A percentile compares a stretch with the other conserved stretches of the same genome.
These are phyloP conservation scores for Umbelopsis sp. DNA, from an alignment of 192 early-diverging fungal species.

Conservation along the genomic window DNA sequence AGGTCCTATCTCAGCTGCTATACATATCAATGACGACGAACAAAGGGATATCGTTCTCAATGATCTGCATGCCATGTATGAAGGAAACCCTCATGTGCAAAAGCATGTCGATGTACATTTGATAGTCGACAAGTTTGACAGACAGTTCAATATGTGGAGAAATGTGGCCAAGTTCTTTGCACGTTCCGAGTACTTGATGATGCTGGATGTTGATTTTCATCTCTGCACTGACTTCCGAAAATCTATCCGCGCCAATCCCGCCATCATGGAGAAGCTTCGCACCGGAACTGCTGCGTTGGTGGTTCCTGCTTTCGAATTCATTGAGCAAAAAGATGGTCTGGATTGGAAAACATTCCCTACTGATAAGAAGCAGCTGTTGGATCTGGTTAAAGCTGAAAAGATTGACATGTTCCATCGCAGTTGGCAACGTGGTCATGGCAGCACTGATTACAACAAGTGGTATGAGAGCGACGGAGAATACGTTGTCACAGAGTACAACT, in stretches of 20 bases:
- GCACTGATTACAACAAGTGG: conserved; percentile 60
- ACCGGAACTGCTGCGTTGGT: conserved; percentile 55
- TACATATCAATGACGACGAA: conserved; percentile 61
- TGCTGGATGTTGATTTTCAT: conserved; percentile 65
- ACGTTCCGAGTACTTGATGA: conserved; percentile 60
- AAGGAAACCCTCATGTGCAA: conserved; percentile 50
- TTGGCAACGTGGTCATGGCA: conserved; percentile 59
- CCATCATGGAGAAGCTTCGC: conserved; percentile 48
- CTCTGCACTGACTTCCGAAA: conserved; percentile 57
- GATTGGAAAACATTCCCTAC: conserved; percentile 54
- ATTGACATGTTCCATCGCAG: conserved; percentile 61
- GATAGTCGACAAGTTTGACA: conserved; percentile 61
- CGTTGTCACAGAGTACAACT: conserved; percentile 55
- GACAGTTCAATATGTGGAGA: conserved; percentile 71
- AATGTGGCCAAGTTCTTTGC: conserved; percentile 67
- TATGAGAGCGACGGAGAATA: conserved; percentile 49
- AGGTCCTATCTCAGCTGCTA: conserved; percentile 58
- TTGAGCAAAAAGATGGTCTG: conserved; percentile 53
- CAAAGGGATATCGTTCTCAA: conserved; percentile 47
- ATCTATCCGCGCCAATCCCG: conserved; percentile 34
- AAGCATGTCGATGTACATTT: conserved; percentile 61
- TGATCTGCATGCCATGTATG: conserved; percentile 53
- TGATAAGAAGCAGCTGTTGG: conserved; percentile 45
- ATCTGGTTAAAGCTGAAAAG: conserved; percentile 47
- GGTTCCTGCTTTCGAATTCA: conserved; percentile 63